These are phyloP conservation scores for Atalantia buxifolia DNA, from an alignment of 345 rosid genomes.

Conservation along the genomic window DNA sequence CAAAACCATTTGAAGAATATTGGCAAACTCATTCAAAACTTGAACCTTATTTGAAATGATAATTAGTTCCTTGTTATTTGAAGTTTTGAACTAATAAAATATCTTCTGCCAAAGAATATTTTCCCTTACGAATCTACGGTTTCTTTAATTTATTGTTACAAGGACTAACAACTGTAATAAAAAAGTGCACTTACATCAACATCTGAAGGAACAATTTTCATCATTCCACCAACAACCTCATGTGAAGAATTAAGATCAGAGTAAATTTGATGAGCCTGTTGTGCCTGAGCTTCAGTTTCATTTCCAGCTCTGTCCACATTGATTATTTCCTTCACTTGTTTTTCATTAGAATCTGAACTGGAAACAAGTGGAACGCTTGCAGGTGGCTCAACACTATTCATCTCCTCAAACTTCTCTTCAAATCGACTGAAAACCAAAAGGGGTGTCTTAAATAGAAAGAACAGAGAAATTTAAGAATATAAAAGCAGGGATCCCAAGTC, in stretches of 20 bases:
- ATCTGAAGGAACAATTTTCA: conserved; percentile 82
- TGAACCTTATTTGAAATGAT: not conserved
- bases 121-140: not conserved
- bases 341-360: conserved; percentile 58
- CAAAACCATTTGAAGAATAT: conserved; percentile 1
- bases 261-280: conserved; percentile 36
- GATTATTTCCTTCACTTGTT: conserved; percentile 37
- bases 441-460: conserved; percentile 8
- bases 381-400: conserved; percentile 53
- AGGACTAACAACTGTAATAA: not conserved
- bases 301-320: conserved; percentile 34
- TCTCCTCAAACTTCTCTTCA: conserved; percentile 85
- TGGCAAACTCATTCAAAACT: not conserved
- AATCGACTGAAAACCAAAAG: conserved; percentile 57
- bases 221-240: conserved; percentile 83
- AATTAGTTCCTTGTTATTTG: not conserved
- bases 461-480: conserved; percentile 1
- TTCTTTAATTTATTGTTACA: not conserved
- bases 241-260: conserved; percentile 62
- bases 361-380: conserved; percentile 49
- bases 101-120: not conserved
- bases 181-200: conserved; percentile 56
- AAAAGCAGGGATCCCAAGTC: conserved; percentile 1
- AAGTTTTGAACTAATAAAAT: not conserved
- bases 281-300: conserved; percentile 39